Base-by-base conservation (phyloP, 805 yeast genomes). In the Teunomyces kruisii region DNA sequence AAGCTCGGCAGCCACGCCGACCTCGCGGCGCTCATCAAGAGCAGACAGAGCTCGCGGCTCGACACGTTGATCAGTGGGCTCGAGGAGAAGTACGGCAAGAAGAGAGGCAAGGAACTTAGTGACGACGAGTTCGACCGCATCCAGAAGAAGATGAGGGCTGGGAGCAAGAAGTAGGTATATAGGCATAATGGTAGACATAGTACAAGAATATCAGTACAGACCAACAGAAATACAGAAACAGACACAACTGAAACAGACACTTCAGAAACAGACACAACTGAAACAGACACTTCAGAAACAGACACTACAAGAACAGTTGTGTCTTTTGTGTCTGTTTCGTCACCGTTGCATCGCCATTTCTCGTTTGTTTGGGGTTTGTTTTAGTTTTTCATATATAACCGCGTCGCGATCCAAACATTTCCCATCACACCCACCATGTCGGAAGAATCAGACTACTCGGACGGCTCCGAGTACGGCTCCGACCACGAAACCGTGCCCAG, bases 91-190 rank as follows among this genome's bases (percentile, higher is more conserved):
- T 82, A 82, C 49, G 74, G 64, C 1, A 59, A 57, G 6, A 64
- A 62, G 45, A 60, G 59, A 53, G 70, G 70, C 4, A 72, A 66
- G 51, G 79, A 76, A 3, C 57, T 76, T 0, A 72, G 67, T 47
- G 84, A 80, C 35, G 79, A 66, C 2, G 83, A 78, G 53, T 80
- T 80, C 51, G 74, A 70, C 9, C 60, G 59, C 48, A 66, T 76
- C 17, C 81, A 76, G 52, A 54, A 56, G 47, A 65, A 70, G 29
- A 52, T 60, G 50, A 67, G 64, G 50, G 22, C 22, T 19, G 22
- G 22, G 6, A 19, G 22, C 22, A 64, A 60, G 51, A 22, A 35
- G 26, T 19, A 29, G 27, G 35, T 26, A 14, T 13, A 39, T n/a
- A 39, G 22, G 32, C 35, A 8, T 16, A 16, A 32, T 9, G n/a